Conservation (phyloP, 352 stramenopile species). For the Peronospora tabacina region DNA sequence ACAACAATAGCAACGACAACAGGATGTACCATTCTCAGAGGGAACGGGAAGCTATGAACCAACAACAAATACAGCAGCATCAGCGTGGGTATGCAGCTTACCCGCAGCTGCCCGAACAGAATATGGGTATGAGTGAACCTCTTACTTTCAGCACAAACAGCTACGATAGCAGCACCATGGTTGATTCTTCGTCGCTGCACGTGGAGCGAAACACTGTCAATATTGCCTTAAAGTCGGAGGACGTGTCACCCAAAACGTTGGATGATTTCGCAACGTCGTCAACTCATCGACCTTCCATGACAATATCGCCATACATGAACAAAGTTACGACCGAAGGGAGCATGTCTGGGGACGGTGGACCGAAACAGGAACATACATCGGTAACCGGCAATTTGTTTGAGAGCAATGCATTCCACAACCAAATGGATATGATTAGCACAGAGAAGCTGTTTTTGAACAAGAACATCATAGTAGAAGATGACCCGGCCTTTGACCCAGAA, state of each 20-base stretch:
- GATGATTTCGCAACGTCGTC: constrained; percentile 26
- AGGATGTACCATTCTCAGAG: constrained; percentile 49
- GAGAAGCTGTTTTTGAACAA: constrained; percentile 39
- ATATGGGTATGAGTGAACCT: constrained; percentile 19
- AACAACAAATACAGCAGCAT: constrained; percentile 37
- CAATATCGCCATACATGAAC: constrained; percentile 71
- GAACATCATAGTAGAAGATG: constrained; percentile 23
- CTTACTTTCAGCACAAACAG: constrained; percentile 20
- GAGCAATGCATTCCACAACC: constrained; percentile 60
- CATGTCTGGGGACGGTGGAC: constrained; percentile 3
- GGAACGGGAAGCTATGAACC: constrained; percentile 34
- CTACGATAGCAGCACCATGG: constrained; percentile 17
- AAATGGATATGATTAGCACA: constrained; percentile 49
- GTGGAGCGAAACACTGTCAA: constrained; percentile 35
- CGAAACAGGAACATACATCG: constrained; percentile 21
- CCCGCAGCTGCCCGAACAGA: constrained; percentile 26
- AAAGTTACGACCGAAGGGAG: constrained; percentile 37
- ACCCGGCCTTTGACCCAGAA: constrained; percentile 24
- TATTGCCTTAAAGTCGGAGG: constrained; percentile 29
- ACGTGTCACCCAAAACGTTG: constrained; percentile 35
- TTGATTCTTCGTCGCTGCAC: constrained; percentile 22
- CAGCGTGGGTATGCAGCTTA: constrained; percentile 39
- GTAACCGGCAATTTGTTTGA: constrained; percentile 54
- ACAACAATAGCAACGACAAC: constrained; percentile 13
- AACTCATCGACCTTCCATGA: constrained; percentile 42